A percentile compares a stretch with the other conserved stretches of the same genome.
These are phyloP conservation scores for Plantago coronopus DNA, from an alignment of 305 asterid genomes.

Conservation along the genomic window DNA sequence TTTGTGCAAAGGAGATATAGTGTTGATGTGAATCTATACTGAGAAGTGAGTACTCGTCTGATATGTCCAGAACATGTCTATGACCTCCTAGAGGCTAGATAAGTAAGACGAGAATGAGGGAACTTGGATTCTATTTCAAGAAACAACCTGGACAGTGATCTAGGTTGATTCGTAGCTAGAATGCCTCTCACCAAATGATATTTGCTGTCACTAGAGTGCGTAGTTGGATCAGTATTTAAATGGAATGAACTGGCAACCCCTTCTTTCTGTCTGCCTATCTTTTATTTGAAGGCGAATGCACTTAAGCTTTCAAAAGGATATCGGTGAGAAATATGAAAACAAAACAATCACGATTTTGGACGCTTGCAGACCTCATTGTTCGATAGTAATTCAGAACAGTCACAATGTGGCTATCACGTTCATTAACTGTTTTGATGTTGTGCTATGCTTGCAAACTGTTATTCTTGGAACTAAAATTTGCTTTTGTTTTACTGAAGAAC, in stretches of 20 bases:
- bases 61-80: constrained; percentile 1
- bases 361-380: too few species aligned
- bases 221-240: neutral
- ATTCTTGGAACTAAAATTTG: constrained; percentile 5
- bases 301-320: too few species aligned
- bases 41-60: neutral
- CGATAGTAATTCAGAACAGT: too few species aligned
- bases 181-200: neutral
- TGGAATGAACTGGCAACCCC: neutral
- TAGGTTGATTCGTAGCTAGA: neutral
- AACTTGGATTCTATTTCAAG: neutral
- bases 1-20: neutral
- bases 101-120: neutral
- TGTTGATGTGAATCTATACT: neutral
- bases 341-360: neutral
- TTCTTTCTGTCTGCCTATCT: neutral
- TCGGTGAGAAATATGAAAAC: too few species aligned
- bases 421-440: neutral
- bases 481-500: constrained; percentile 27
- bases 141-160: neutral
- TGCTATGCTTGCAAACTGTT: constrained; percentile 5
- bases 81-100: neutral
- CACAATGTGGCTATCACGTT: neutral
- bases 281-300: neutral
- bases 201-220: constrained; percentile 1